Evolutionary conservation across 768 basidiomycete species (phyloP), one percentile per base, ranked within the genome.

Genomic region (Mycena sanguinolenta): DNA sequence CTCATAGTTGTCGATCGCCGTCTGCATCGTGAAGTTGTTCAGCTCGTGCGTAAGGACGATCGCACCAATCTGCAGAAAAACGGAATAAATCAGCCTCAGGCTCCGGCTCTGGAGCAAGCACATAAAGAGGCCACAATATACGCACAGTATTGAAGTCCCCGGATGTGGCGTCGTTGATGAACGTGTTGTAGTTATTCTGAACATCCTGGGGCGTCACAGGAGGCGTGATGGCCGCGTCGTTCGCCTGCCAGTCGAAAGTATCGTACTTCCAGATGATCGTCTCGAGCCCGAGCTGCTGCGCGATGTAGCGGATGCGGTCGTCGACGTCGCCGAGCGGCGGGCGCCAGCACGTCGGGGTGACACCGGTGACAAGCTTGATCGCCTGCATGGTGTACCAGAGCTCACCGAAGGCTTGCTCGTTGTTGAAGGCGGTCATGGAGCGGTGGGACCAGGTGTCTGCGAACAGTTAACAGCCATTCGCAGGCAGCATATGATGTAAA

Each of bases 261-360:
- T 92, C 90, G 69, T 86, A 89, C 73, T 83, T 78, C 94, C 95
- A 95, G 59, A 95, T 83, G 76, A 95, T 84, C 3, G 92, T 92
- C 16, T 86, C 55, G 34, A 72, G 66, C 17, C 63, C 63, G 66
- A 72, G 71, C 50, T 57, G 50, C 34, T 36, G n/a, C 30, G 71
- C 71, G 58, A 72, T 72, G 67, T 59, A 72, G 13, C 71, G 71
- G 52, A 72, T 65, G 39, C 71, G 61, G 63, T 72, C 71, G 58
- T 72, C 71, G 32, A 72, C 66, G 50, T 72, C 71, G 36, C 71
- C 71, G 50, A 57, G 36, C n/a, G 68, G 54, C 69, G 89, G 88
- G 73, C 88, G 82, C 90, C 89, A 91, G 74, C 86, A 90, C 1
- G 84, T 90, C 0, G 89, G 88, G 0, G 90, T 91, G 16, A 88